phyloP scores from a whole-genome alignment of 768 basidiomycete genomes.

The Inosperma sp. region DNA sequence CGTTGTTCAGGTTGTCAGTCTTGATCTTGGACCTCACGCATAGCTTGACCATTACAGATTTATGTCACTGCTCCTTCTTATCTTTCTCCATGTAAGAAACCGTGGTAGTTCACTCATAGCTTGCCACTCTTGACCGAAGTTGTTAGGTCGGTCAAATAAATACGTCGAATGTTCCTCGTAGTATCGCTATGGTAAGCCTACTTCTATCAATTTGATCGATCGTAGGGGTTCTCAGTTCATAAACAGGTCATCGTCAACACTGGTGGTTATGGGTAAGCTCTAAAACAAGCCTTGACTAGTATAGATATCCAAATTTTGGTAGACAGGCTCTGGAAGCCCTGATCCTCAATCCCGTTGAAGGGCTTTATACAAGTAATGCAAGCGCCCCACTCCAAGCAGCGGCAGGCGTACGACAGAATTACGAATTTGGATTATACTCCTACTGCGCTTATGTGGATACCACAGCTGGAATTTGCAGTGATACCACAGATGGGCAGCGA shows the following conservation, averaged over 20 bases:
- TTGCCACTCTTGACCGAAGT: constrained; percentile 3
- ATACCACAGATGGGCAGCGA: constrained; percentile 50
- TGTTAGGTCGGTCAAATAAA: constrained; percentile 78
- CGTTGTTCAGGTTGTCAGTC: constrained; percentile 25
- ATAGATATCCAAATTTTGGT: background rate
- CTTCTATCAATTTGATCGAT: background rate
- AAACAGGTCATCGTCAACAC: background rate
- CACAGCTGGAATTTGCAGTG: constrained; percentile 59
- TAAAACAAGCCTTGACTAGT: background rate
- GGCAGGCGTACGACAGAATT: constrained; percentile 62
- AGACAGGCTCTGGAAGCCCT: constrained; percentile 50
- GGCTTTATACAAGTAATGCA: constrained; percentile 63
- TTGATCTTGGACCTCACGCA: constrained; percentile 9
- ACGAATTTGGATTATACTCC: constrained; percentile 78
- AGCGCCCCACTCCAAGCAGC: constrained; percentile 52
- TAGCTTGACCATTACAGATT: constrained; percentile 29
- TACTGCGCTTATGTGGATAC: constrained; percentile 68
- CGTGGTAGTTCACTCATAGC: constrained; percentile 10
- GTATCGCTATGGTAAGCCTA: constrained; percentile 62
- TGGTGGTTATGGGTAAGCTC: constrained; percentile 62
- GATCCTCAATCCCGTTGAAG: constrained; percentile 53
- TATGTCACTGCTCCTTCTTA: constrained; percentile 58
- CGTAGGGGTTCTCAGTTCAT: background rate
- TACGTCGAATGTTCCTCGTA: constrained; percentile 65
- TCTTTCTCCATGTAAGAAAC: constrained; percentile 71